phyloP scores from a whole-genome alignment of 139 green algal genomes.

The Yamagishiella unicocca region DNA sequence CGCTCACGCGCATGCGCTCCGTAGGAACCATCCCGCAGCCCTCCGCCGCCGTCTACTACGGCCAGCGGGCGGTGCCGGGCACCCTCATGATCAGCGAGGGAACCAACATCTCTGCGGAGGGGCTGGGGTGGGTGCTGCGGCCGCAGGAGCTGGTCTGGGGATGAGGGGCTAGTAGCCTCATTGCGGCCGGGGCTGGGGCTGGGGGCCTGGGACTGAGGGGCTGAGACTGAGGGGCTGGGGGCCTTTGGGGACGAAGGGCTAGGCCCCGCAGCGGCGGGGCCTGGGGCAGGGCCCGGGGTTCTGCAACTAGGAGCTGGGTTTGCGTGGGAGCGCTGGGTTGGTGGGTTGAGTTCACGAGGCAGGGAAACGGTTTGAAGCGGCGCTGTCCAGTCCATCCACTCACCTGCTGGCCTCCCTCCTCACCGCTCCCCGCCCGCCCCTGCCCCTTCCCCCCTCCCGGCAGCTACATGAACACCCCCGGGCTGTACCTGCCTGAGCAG shows the following conservation, averaged over 20 bases:
- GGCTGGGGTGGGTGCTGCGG: conserved; percentile 63
- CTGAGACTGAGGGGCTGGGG: no score
- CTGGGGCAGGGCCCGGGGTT: no score
- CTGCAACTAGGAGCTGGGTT: no score
- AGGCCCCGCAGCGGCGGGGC: no score
- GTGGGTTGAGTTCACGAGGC: no score
- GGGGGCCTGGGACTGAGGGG: no score
- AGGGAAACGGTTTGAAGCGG: no score
- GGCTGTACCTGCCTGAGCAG: conserved; percentile 85
- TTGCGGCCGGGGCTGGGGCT: no score
- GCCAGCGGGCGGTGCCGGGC: conserved; percentile 71
- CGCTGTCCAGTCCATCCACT: neutral
- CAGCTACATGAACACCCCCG: conserved; percentile 64
- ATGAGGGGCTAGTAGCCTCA: no score
- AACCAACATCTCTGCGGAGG: conserved; percentile 64
- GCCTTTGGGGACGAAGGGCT: no score
- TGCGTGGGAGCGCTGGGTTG: no score
- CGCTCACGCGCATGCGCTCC: conserved; percentile 81
- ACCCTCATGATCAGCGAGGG: conserved; percentile 79
- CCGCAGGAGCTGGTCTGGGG: no score
- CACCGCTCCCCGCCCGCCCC: neutral
- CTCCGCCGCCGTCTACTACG: conserved; percentile 48
- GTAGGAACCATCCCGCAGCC: conserved; percentile 62
- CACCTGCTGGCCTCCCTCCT: neutral
- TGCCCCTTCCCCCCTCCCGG: neutral